These are phyloP conservation scores for Solioccasus polychromus DNA, from an alignment of 768 basidiomycete species.

Conservation along the genomic window DNA sequence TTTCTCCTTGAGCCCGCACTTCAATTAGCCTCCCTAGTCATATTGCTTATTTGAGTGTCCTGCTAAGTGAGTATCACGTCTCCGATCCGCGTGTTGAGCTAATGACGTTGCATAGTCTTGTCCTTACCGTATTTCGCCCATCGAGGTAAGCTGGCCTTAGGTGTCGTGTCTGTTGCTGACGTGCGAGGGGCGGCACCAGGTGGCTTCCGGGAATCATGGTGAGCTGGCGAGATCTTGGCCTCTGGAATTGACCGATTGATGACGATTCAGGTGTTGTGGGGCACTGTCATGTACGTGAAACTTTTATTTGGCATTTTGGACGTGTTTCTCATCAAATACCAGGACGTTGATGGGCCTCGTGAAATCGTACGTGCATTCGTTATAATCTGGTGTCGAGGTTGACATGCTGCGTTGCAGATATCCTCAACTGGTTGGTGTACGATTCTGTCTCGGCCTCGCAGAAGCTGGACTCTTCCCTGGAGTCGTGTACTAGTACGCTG, in stretches of 20 bases:
- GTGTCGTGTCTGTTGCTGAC: constrained; percentile 1
- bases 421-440: constrained; percentile 55
- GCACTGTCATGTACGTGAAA: constrained; percentile 50
- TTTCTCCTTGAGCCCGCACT: not conserved
- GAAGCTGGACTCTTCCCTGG: constrained; percentile 76
- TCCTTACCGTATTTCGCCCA: constrained; percentile 62
- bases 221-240: constrained; percentile 10
- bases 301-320: not conserved
- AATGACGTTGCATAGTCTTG: constrained; percentile 17
- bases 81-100: not conserved
- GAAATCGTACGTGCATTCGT: constrained; percentile 43
- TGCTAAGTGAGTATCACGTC: constrained; percentile 46
- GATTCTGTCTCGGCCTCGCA: constrained; percentile 58
- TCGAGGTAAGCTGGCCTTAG: constrained; percentile 42
- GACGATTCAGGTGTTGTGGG: constrained; percentile 57
- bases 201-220: constrained; percentile 71
- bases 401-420: constrained; percentile 39
- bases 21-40: constrained; percentile 9
- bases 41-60: constrained; percentile 58
- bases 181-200: constrained; percentile 21
- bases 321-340: not conserved
- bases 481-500: constrained; percentile 64
- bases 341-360: constrained; percentile 69
- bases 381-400: not conserved
- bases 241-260: not conserved